These are phyloP conservation scores for Auricularia heimuer DNA, from an alignment of 768 basidiomycete species.

Conservation along the genomic window DNA sequence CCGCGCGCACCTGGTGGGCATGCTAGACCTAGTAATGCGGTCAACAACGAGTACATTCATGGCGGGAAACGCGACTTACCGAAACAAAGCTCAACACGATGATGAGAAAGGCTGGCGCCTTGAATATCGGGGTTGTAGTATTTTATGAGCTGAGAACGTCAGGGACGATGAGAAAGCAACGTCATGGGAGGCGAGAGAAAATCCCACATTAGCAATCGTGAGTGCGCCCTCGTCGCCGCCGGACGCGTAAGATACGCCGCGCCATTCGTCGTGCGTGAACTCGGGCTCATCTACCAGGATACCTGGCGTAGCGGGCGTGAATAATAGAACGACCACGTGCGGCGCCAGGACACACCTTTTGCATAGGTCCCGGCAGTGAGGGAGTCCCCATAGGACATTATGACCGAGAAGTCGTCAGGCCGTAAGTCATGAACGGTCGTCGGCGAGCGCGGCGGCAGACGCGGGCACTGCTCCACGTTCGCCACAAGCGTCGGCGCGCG, in stretches of 20 bases:
- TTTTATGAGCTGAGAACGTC: conserved; percentile 8
- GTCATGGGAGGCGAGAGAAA: neutral
- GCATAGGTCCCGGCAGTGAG: conserved; percentile 24
- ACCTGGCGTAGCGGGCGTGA: neutral
- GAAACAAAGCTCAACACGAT: conserved; percentile 10
- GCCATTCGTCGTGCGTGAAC: conserved; percentile 11
- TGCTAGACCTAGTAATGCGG: neutral
- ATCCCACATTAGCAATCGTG: conserved; percentile 15
- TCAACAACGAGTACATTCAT: neutral
- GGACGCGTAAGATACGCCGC: conserved; percentile 14
- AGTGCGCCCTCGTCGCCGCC: conserved; percentile 14
- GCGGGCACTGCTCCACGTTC: neutral
- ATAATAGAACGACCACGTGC: neutral
- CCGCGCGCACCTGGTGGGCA: neutral
- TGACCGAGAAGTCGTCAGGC: conserved; percentile 23
- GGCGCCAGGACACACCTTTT: conserved; percentile 6
- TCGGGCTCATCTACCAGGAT: neutral
- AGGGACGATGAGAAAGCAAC: neutral
- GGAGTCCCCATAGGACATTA: conserved; percentile 25
- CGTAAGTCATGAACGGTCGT: neutral
- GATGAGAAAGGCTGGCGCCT: conserved; percentile 8
- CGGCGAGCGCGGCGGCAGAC: neutral
- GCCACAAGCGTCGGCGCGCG: neutral
- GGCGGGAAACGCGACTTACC: neutral
- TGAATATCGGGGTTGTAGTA: conserved; percentile 9